Evolutionary conservation across 192 early-diverging fungal genomes (phyloP).

Genomic region (Linnemannia hyalina): DNA sequence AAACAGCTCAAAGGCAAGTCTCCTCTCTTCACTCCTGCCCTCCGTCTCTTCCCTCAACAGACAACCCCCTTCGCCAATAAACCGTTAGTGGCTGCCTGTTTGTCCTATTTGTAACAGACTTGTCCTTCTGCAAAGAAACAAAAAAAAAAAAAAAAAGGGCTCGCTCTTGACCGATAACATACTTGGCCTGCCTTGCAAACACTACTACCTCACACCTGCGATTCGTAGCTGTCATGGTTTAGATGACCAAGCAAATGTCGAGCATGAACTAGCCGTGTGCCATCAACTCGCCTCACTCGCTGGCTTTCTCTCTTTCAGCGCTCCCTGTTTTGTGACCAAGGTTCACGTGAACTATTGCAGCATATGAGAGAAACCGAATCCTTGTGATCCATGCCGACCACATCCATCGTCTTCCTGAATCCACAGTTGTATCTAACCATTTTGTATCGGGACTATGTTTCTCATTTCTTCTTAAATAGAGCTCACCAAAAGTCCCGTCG

Average conservation of each 20-base stretch:
- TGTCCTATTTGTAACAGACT: not conserved
- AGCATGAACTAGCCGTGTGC: not conserved
- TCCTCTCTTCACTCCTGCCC: not conserved
- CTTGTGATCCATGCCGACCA: not conserved
- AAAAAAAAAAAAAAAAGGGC: too few species aligned
- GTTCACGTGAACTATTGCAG: not conserved
- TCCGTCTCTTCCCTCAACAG: not conserved
- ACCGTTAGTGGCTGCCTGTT: not conserved
- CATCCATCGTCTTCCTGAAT: not conserved
- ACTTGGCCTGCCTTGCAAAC: not conserved
- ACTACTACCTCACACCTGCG: not conserved
- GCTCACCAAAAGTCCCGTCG: conserved; percentile 77
- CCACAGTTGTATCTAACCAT: not conserved
- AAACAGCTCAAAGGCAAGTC: conserved; percentile 46
- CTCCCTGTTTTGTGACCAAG: not conserved
- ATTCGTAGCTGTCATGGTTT: not conserved
- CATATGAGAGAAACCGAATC: not conserved
- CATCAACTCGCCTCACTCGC: not conserved
- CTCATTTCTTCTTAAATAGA: conserved; percentile 62
- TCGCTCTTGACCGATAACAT: not conserved
- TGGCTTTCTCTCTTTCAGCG: not conserved
- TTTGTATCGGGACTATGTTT: not conserved
- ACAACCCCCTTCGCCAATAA: not conserved
- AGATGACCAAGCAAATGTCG: conserved; percentile 3
- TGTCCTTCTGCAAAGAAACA: not conserved